These are phyloP conservation scores for Ophiostoma quercus DNA, from an alignment of 2,329 filamentous ascomycete species.

Conservation along the genomic window DNA sequence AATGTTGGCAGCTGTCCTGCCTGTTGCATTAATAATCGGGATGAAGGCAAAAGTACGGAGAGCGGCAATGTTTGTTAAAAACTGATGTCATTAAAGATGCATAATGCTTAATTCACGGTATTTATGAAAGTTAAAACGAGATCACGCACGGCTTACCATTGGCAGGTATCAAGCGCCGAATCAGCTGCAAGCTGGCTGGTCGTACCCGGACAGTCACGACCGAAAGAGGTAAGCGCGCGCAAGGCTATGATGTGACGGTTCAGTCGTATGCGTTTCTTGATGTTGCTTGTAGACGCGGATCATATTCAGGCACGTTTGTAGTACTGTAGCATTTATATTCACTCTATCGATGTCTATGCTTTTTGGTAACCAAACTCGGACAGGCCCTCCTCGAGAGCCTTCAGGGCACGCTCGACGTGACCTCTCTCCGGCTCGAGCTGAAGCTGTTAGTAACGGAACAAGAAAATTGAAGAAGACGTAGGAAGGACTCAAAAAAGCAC, in stretches of 20 bases:
- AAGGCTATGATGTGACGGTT: not conserved
- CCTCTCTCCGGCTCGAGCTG: constrained; percentile 68
- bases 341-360: constrained; percentile 31
- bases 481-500: constrained; percentile 32
- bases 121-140: too few species aligned
- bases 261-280: not conserved
- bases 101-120: too few species aligned
- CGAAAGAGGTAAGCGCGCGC: not conserved
- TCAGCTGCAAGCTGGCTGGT: not conserved
- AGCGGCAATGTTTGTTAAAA: too few species aligned
- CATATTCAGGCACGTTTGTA: too few species aligned
- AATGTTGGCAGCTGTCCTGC: too few species aligned
- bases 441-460: constrained; percentile 18
- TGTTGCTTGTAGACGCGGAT: not conserved
- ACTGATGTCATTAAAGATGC: too few species aligned
- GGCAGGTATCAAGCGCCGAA: not conserved
- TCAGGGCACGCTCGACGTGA: constrained; percentile 79
- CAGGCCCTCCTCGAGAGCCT: constrained; percentile 69
- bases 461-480: not conserved
- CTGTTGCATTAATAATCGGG: not conserved
- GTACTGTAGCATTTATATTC: not conserved
- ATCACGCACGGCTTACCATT: too few species aligned
- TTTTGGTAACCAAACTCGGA: constrained; percentile 64
- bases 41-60: not conserved
- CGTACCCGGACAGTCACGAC: not conserved